Percentiles rank a stretch among this genome's conserved stretches.
Evolutionary conservation across 495 filamentous ascomycete species (phyloP).

Genomic region (Xylaria venustula): DNA sequence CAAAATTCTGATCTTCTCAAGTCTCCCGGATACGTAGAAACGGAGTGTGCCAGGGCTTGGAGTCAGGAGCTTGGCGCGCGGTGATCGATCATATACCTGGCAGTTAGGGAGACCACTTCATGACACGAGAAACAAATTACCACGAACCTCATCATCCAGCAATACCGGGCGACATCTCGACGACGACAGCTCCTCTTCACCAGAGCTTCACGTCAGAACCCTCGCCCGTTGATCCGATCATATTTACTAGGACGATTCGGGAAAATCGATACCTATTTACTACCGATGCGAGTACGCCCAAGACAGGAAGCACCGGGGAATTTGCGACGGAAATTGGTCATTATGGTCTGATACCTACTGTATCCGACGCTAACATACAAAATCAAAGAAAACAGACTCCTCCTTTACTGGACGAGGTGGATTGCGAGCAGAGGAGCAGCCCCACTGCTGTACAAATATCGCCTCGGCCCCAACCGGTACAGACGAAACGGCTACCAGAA

Average conservation of each 20-base stretch:
- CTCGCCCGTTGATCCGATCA: slow-evolving; percentile 11
- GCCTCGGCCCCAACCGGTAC: slow-evolving; percentile 17
- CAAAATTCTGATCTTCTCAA: slow-evolving; percentile 4
- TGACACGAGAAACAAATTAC: slow-evolving; percentile 28
- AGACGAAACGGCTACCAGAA: slow-evolving; percentile 24
- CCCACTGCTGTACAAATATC: slow-evolving; percentile 15
- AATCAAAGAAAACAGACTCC: background rate
- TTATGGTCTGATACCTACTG: slow-evolving; percentile 27
- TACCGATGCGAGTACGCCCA: slow-evolving; percentile 19
- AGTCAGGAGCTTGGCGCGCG: slow-evolving; percentile 23
- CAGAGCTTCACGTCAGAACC: slow-evolving; percentile 22
- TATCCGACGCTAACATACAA: slow-evolving; percentile 18
- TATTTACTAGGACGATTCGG: slow-evolving; percentile 19
- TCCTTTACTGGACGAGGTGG: background rate
- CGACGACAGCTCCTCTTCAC: slow-evolving; percentile 20
- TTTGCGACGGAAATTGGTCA: slow-evolving; percentile 25
- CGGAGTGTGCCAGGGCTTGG: slow-evolving; percentile 11
- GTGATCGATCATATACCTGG: slow-evolving; percentile 12
- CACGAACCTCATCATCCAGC: slow-evolving; percentile 24
- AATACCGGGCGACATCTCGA: slow-evolving; percentile 17
- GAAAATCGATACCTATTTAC: slow-evolving; percentile 16
- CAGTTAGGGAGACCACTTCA: slow-evolving; percentile 25
- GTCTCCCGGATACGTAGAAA: slow-evolving; percentile 1
- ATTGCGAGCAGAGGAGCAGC: background rate
- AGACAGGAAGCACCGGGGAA: slow-evolving; percentile 23